These are phyloP conservation scores for Globisporangium nagaii DNA, from an alignment of 352 stramenopile species.

Conservation along the genomic window DNA sequence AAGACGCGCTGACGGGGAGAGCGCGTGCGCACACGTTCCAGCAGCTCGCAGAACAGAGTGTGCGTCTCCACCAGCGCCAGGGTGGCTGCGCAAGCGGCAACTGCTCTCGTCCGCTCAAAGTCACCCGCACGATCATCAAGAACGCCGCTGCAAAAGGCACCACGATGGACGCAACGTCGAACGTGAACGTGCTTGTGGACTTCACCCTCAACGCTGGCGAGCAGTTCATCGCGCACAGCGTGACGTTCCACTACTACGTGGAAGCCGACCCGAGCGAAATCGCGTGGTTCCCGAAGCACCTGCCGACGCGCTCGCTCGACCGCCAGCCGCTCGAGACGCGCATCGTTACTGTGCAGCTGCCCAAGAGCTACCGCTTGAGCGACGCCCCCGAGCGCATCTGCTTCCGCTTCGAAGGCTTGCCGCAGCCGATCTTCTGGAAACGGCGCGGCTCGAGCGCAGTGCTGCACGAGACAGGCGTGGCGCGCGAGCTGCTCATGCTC, in stretches of 20 bases:
- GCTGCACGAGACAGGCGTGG: conserved; percentile 40
- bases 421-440: conserved; percentile 35
- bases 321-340: conserved; percentile 36
- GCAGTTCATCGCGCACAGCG: conserved; percentile 72
- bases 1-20: conserved; percentile 31
- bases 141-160: conserved; percentile 3
- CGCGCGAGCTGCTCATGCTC: conserved; percentile 33
- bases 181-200: conserved; percentile 54
- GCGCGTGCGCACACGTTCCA: conserved; percentile 45
- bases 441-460: conserved; percentile 40
- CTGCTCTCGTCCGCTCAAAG: conserved; percentile 15
- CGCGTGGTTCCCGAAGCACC: conserved; percentile 50
- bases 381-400: conserved; percentile 47
- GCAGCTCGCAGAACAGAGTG: conserved; percentile 49
- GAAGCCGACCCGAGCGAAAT: conserved; percentile 35
- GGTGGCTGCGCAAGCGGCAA: conserved; percentile 1
- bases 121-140: conserved; percentile 18
- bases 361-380: conserved; percentile 38
- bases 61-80: conserved; percentile 17
- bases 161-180: background rate
- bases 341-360: conserved; percentile 39
- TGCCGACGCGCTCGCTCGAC: conserved; percentile 41
- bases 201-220: conserved; percentile 73
- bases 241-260: conserved; percentile 60
- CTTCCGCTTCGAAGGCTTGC: conserved; percentile 48